These are phyloP conservation scores for Neoascochyta sp. DNA, from an alignment of 2,329 filamentous ascomycete species.

Conservation along the genomic window DNA sequence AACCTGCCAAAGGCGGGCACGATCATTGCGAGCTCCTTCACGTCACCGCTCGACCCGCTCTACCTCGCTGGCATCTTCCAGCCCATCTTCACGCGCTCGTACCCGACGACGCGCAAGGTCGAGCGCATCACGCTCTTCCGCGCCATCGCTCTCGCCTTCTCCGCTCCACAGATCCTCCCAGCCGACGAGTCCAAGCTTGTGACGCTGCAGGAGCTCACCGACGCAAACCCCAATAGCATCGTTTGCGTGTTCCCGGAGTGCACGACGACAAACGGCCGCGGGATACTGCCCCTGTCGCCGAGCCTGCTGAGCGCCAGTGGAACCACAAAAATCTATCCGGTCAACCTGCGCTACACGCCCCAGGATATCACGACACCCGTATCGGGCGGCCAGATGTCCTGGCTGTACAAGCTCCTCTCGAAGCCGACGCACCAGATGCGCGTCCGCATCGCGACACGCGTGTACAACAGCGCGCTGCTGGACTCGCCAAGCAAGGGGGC, in stretches of 20 bases:
- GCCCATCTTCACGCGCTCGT: constrained; percentile 86
- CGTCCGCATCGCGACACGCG: constrained; percentile 79
- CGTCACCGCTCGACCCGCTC: constrained; percentile 85
- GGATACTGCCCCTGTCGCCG: constrained; percentile 78
- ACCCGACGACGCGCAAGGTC: constrained; percentile 69
- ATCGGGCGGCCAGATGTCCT: constrained; percentile 66
- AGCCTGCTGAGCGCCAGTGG: constrained; percentile 66
- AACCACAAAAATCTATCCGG: constrained; percentile 76
- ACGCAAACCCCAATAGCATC: constrained; percentile 66
- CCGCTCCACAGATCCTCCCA: constrained; percentile 47
- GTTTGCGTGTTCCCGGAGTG: constrained; percentile 91
- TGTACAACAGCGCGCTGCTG: constrained; percentile 43
- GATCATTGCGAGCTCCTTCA: constrained; percentile 86
- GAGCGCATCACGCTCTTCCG: constrained; percentile 71
- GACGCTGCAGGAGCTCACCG: constrained; percentile 51
- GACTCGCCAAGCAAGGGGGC: constrained; percentile 16
- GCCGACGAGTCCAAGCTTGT: constrained; percentile 33
- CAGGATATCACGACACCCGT: constrained; percentile 88
- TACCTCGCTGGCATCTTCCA: constrained; percentile 96
- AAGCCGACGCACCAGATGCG: constrained; percentile 84
- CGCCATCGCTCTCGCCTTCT: constrained; percentile 71
- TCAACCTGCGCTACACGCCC: constrained; percentile 85
- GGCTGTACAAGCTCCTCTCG: constrained; percentile 82
- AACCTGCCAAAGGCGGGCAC: constrained; percentile 75
- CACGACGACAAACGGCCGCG: constrained; percentile 89